phyloP scores from a whole-genome alignment of 345 rosid genomes.

The Brassica incana region DNA sequence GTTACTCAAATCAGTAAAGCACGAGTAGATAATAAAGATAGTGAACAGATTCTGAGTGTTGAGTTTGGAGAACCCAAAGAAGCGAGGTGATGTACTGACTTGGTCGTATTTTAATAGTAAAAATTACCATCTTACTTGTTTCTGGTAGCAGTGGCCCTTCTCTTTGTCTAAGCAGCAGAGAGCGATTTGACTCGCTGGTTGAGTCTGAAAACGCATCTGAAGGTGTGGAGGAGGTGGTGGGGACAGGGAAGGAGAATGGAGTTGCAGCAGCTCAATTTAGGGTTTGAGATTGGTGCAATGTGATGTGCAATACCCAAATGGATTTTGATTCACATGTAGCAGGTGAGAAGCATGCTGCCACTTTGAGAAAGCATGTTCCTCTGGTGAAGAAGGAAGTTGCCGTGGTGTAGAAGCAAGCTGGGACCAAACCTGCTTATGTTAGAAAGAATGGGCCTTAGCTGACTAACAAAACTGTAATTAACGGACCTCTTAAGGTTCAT shows the following conservation, averaged over 20 bases:
- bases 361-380: background rate
- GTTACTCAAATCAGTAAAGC: background rate
- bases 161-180: background rate
- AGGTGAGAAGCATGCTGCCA: conserved; percentile 52
- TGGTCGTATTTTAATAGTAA: background rate
- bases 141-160: background rate
- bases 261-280: background rate
- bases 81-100: background rate
- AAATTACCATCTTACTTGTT: background rate
- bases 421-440: background rate
- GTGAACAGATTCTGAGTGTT: background rate
- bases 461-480: background rate
- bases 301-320: conserved; percentile 46
- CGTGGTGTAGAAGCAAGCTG: conserved; percentile 6
- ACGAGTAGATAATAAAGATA: background rate
- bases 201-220: background rate
- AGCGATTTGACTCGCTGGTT: background rate
- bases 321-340: conserved; percentile 45
- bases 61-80: background rate
- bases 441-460: background rate
- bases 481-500: background rate
- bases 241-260: background rate
- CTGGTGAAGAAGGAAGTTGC: background rate
- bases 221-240: background rate
- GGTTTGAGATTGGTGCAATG: conserved; percentile 17